Evolutionary conservation across 805 yeast species (phyloP), one percentile per base, ranked within the genome.

Genomic region (Maudiozyma saulgeensis): DNA sequence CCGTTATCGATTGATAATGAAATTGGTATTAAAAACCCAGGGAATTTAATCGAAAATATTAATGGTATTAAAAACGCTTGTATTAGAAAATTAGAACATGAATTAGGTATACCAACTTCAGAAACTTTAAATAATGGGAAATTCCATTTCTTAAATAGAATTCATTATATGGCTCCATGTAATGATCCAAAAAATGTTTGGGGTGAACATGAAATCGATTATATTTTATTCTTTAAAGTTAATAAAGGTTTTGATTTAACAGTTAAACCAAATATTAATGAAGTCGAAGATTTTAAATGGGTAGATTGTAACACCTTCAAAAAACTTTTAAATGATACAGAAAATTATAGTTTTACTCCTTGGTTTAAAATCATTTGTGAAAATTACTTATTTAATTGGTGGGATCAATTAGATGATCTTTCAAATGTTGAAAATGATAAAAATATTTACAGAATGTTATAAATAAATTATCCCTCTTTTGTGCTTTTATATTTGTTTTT

Each of bases 151-250:
- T 73, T 93, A 60, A 91, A 96, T 19, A 81, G 98, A 70, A 93
- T 93, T 57, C 99, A 93, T 69, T 93, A 93, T 70, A 84, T 82
- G 75, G 89, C 97, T 7, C 88, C 89, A 44, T 80, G 81, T 50
- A 79, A 80, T 56, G 87, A 82, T 21, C 76, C 78, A 48, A 46
- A 47, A 21, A 49, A 53, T 23, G 13, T 12, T 9, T 91, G 98
- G 98, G 98, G 98, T 43, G 99, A 91, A 66, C 99, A 91, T 62
- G 99, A 91, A 69, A 84, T 93, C 56, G 99, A 93, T 69, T 93
- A 93, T 68, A 93, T 93, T 56, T 75, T 93, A 61, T 81, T 93
- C 51, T 82, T 84, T 60, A 77, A 74, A 58, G 71, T 89, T 19
- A 67, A 70, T 48, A 73, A 78, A 41, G 64, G 69, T 44, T 57